Evolutionary conservation across 805 yeast genomes (phyloP), one percentile per base, ranked within the genome.

Genomic region (Zygoascus biomembranicola): DNA sequence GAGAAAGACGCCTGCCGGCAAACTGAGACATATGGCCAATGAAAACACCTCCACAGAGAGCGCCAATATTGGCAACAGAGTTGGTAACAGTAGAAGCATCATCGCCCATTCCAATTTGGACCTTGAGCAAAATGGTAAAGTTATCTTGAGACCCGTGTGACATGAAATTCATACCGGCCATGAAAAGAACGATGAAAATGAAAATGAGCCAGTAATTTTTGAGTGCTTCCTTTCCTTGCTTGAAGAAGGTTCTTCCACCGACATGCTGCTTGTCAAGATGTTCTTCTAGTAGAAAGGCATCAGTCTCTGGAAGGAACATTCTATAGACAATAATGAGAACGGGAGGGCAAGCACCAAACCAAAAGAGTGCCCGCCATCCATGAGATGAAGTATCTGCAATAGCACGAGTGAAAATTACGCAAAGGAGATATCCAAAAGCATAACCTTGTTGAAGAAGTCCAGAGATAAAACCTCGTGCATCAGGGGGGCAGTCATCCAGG

Each of bases 401-500:
- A 10, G 87, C 89, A 56, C 88, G 73, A 63, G 72, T 78, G 69
- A 84, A 84, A n/a, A 80, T 69, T 32, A 80, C 84, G 1, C 81
- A 86, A 26, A 83, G 70, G 51, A 84, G 74, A 61, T 81, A 82
- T 13, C 90, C 90, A 57, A 84, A 73, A 10, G 85, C 84, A 59
- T 84, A 88, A 56, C 95, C 95, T 66, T 87, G 85, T 68, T 87
- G 95, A 64, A 88, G 79, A 43, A 86, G 66, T 49, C 90, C 90
- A 16, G 84, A 78, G 28, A 85, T 64, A 46, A 82, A 68, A 42
- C 86, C 85, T 61, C 85, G 75, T 13, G 87, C 80, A 31, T 68
- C 71, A 1, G 65, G 65, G 1, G 88, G 88, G 49, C 81, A 75
- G 61, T 83, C 85, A 59, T 82, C 87, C 32, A 85, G 72, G 8